These are phyloP conservation scores for Globisporangium nodosum DNA, from an alignment of 352 stramenopile genomes.

Conservation along the genomic window DNA sequence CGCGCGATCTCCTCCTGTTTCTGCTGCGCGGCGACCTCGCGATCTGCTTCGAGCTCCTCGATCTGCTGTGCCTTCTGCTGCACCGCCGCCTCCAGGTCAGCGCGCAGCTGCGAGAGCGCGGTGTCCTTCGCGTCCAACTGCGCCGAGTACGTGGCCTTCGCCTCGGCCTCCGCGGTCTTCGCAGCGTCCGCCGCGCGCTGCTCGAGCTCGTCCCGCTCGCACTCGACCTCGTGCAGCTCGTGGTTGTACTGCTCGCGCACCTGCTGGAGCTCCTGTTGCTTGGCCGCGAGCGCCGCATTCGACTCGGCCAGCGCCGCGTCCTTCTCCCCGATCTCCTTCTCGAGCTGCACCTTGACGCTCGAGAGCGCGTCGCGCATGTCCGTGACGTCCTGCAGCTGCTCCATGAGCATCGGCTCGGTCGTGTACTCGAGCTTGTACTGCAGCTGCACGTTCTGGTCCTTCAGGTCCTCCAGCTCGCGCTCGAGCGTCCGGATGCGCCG, in stretches of 20 bases:
- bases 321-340: conserved; percentile 62
- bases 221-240: conserved; percentile 30
- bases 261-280: conserved; percentile 32
- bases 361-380: conserved; percentile 76
- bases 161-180: conserved; percentile 22
- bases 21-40: conserved; percentile 21
- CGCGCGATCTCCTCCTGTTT: conserved; percentile 25
- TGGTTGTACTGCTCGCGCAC: conserved; percentile 32
- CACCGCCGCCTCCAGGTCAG: conserved; percentile 25
- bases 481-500: conserved; percentile 36
- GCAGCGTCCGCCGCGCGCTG: conserved; percentile 28
- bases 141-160: conserved; percentile 19
- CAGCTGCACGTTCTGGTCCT: conserved; percentile 78
- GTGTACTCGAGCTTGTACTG: conserved; percentile 83
- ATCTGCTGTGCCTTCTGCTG: conserved; percentile 26
- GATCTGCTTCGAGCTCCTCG: conserved; percentile 24
- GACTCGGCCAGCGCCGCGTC: conserved; percentile 37
- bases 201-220: conserved; percentile 27
- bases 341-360: conserved; percentile 63
- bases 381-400: conserved; percentile 71
- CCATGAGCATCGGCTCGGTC: conserved; percentile 77
- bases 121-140: conserved; percentile 34
- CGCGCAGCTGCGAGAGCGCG: conserved; percentile 10
- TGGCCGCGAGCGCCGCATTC: conserved; percentile 14
- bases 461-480: conserved; percentile 60